These are phyloP conservation scores for Ambrosiella xylebori DNA, from an alignment of 2,329 filamentous ascomycete species.

Conservation along the genomic window DNA sequence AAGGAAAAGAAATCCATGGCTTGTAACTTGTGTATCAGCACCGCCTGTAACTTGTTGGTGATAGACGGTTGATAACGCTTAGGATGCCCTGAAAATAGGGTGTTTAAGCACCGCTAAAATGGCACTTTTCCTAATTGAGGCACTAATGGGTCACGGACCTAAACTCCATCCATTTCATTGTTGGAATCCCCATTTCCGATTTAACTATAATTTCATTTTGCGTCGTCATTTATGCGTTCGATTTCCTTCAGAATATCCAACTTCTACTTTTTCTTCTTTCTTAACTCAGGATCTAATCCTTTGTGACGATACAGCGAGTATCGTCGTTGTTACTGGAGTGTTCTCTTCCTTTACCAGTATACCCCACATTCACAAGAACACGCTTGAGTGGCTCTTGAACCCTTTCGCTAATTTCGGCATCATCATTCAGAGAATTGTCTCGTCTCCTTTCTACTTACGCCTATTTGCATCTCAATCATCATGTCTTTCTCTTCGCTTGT, in stretches of 20 bases:
- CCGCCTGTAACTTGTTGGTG: neutral
- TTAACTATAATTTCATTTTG: too few relatives aligned
- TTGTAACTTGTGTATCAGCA: neutral
- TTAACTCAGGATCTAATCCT: neutral
- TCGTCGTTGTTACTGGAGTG: neutral
- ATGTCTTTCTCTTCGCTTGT: slow-evolving; percentile 56
- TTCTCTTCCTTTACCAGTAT: neutral
- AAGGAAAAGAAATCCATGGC: neutral
- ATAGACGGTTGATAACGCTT: neutral
- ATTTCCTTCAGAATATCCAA: neutral
- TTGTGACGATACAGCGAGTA: neutral
- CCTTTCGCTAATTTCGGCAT: neutral
- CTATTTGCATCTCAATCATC: slow-evolving; percentile 10
- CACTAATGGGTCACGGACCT: too few relatives aligned
- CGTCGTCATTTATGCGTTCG: neutral
- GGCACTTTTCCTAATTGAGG: too few relatives aligned
- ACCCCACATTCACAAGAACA: neutral
- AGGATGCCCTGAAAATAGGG: neutral
- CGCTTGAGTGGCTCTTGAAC: neutral
- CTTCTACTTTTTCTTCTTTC: neutral
- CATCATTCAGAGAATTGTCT: neutral
- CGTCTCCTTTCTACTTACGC: neutral
- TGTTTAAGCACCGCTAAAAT: neutral
- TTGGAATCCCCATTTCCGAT: too few relatives aligned
- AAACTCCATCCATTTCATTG: too few relatives aligned